These are phyloP conservation scores for Puccinia horiana DNA, from an alignment of 1,284 basidiomycete species.

Conservation along the genomic window DNA sequence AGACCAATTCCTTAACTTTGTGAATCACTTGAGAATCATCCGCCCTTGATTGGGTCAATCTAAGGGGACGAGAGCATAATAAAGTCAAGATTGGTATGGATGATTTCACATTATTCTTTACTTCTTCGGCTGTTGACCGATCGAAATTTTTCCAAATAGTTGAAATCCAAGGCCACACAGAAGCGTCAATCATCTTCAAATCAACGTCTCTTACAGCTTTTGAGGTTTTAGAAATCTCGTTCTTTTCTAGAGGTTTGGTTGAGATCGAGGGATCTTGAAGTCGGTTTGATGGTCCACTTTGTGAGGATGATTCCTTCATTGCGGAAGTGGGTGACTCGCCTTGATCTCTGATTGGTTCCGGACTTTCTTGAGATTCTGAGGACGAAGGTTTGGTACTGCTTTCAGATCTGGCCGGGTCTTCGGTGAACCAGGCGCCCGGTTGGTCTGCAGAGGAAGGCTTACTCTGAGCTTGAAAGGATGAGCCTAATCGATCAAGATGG, in stretches of 20 bases:
- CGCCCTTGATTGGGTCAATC: neutral
- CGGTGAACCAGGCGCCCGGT: neutral
- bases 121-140: neutral
- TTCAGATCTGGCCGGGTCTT: neutral
- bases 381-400: neutral
- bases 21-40: neutral
- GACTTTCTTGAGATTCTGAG: neutral
- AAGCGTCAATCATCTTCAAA: neutral
- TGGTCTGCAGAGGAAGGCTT: neutral
- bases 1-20: neutral
- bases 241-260: neutral
- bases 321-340: neutral
- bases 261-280: neutral
- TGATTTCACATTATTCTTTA: neutral
- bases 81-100: neutral
- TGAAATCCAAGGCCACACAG: neutral
- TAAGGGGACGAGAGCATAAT: neutral
- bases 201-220: neutral
- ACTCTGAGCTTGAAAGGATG: neutral
- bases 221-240: neutral
- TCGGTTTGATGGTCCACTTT: neutral
- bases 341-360: neutral
- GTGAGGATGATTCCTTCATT: neutral
- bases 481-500: neutral
- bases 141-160: neutral